Evolutionary conservation across 306 rosid genomes (phyloP).

Genomic region (Vigna nakashimae): DNA sequence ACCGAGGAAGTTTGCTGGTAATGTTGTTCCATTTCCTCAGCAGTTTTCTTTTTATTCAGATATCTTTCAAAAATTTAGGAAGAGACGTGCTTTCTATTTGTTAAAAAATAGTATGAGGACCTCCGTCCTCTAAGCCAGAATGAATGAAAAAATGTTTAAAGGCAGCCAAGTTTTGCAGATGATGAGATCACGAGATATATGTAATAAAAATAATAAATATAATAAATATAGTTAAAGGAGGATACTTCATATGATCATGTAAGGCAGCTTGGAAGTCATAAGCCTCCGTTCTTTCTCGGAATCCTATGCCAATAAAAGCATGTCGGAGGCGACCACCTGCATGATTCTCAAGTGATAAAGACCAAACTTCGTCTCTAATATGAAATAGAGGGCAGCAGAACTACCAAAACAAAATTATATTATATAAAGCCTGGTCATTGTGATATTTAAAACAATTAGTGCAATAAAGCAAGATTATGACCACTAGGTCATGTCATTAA

Average conservation of each 20-base stretch:
- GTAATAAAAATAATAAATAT: constrained; percentile 28
- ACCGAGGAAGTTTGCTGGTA: constrained; percentile 82
- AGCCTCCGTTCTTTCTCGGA: constrained; percentile 96
- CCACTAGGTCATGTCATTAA: neutral
- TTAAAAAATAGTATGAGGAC: neutral
- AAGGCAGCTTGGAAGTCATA: constrained; percentile 98
- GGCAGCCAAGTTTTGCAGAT: constrained; percentile 24
- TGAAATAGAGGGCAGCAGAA: constrained; percentile 35
- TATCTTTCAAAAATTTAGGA: constrained; percentile 60
- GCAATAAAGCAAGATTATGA: neutral
- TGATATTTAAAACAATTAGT: neutral
- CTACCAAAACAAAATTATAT: constrained; percentile 3
- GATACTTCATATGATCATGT: constrained; percentile 95
- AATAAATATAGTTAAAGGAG: constrained; percentile 36
- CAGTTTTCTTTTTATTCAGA: constrained; percentile 91
- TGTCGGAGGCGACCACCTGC: constrained; percentile 93
- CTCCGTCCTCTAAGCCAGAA: constrained; percentile 10
- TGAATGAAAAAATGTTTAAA: constrained; percentile 27
- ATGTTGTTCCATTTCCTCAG: constrained; percentile 96
- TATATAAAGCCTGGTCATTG: constrained; percentile 17
- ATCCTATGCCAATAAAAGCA: constrained; percentile 96
- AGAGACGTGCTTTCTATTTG: constrained; percentile 14
- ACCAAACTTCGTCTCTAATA: constrained; percentile 12
- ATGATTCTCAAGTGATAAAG: constrained; percentile 35
- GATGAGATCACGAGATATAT: neutral